Evolutionary conservation across 148 eudicot genomes (phyloP), one percentile per base, ranked within the genome.

Genomic region (Limonium bicolor): DNA sequence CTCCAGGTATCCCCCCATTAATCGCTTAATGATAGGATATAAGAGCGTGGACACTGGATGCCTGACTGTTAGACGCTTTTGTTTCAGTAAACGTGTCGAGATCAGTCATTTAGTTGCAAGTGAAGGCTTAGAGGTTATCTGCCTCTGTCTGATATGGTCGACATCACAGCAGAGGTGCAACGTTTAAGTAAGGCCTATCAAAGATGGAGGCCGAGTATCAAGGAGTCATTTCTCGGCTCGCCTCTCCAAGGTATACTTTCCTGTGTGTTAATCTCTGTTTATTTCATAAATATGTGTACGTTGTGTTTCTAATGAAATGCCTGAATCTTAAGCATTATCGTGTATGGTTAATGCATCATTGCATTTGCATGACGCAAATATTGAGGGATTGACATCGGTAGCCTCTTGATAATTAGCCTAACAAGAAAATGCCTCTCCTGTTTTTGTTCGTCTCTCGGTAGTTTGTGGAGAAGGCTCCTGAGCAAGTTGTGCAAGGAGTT

Each of bases 51-150:
- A n/a, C n/a, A n/a, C n/a, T n/a, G n/a, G n/a, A n/a, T n/a, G n/a
- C n/a, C 20, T 5, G 3, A 9, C 9, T 21, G 13, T 9, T 12
- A 3, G 26, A 22, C 26, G 12, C 3, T 43, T 18, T 7, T 41
- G 7, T 13, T 41, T 13, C 73, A 87, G 96, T 64, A 41, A 73
- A 82, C 65, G 96, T 79, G 55, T 76, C 62, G 63, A 82, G 69
- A 56, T 92, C 88, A n/a, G 80, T 92, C 99, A 92, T 60, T 76
- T 92, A 40, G 99, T 92, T 51, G 95, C 80, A 17, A 73, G 94
- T 54, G 99, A 92, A 54, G 95, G 95, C 16, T 70, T 92, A 52
- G 99, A 92, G 61, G 88, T 95, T 92, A 85, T 62, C 88, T 92
- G 43, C 99, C 99, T 54, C 83, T 92, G 42, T 87, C 94, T 38